Evolutionary conservation across 495 filamentous ascomycete genomes (phyloP), one percentile per base, ranked within the genome.

Genomic region (Pseudoneurospora amorphoporcata): DNA sequence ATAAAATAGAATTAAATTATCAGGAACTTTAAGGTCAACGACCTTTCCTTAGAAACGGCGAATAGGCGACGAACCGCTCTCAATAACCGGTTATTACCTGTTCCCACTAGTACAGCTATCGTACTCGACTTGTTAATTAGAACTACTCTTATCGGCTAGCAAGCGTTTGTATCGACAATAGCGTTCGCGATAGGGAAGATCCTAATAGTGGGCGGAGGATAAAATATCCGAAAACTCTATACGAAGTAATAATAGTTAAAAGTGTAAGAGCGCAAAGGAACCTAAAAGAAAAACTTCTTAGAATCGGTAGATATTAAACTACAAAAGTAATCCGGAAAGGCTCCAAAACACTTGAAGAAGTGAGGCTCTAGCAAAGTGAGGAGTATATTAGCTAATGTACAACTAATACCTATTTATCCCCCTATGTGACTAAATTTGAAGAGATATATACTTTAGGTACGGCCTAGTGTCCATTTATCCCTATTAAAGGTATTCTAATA

Each of bases 1-100:
- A 77, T 99, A 99, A 38, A 96, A 89, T 45, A 98, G 84, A 2
- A 98, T 85, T 12, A 98, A 76, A 0, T 93, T 95, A 74, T 90
- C 91, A 0, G 95, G 95, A 4, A 88, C 78, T 2, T 95, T 93
- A 2, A 99, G 85, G 43, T 83, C 79, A n/a, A n/a, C n/a, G 37
- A 83, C 81, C 70, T 91, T 87, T 2, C 88, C 87, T 39, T 86
- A 82, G 80, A 86, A 88, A 35, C 86, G 82, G 32, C 88, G 84
- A 10, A 83, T 83, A 38, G 87, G 84, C 7, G 86, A 87, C 19
- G 85, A 86, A 42, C 82, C 81, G 16, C 89, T 89, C 82, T 97
- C 92, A 14, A 97, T 85, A n/a, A n/a, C n/a, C n/a, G n/a, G n/a
- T n/a, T n/a, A n/a, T n/a, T n/a, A n/a, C n/a, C n/a, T n/a, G n/a